These are phyloP conservation scores for Linnemannia exigua DNA, from an alignment of 192 early-diverging fungal genomes.

Conservation along the genomic window DNA sequence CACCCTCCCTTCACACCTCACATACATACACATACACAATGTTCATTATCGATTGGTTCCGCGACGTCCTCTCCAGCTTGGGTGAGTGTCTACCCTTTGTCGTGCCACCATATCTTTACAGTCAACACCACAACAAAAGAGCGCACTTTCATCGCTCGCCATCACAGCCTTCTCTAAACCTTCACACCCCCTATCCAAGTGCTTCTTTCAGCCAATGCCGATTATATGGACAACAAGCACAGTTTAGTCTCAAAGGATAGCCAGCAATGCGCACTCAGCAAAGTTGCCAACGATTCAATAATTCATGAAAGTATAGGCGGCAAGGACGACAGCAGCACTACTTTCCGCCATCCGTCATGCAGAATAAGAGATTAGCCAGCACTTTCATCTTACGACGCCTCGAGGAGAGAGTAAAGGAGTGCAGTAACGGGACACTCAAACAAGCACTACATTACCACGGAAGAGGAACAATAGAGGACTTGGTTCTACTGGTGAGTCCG, in stretches of 20 bases:
- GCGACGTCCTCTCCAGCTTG: constrained; percentile 87
- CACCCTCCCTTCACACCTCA: not conserved
- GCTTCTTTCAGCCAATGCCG: no score
- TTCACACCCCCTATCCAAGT: not conserved
- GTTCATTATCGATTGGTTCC: constrained; percentile 99
- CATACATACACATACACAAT: constrained; percentile 61
- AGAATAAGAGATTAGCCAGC: not conserved
- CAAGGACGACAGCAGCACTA: not conserved
- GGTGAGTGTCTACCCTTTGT: constrained; percentile 73
- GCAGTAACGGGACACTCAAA: not conserved
- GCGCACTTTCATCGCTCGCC: not conserved
- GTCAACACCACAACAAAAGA: not conserved
- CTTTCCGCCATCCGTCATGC: not conserved
- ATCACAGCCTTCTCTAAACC: not conserved
- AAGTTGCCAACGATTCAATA: not conserved
- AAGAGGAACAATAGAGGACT: not conserved
- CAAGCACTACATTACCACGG: not conserved
- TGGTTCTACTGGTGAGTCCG: not conserved
- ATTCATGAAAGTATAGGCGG: not conserved
- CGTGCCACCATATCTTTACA: not conserved
- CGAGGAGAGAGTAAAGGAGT: not conserved
- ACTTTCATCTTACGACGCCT: not conserved
- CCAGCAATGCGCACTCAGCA: no score
- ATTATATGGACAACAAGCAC: no score
- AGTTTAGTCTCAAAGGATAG: no score